Conservation (phyloP, 2,329 filamentous ascomycete species). For the Furcasterigmium furcatum region DNA sequence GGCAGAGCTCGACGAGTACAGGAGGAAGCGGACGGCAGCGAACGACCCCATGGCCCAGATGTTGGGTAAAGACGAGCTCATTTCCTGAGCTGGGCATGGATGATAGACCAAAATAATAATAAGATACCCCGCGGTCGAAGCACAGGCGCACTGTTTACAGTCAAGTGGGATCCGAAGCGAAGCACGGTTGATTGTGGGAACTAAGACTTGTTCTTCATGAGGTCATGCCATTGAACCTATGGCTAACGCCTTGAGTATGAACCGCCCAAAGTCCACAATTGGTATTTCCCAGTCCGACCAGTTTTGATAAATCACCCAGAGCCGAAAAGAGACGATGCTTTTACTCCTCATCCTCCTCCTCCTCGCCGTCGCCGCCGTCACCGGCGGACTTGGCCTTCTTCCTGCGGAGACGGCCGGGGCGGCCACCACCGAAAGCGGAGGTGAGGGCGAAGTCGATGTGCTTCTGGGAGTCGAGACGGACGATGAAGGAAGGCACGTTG, state of each 20-base stretch:
- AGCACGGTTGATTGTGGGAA: background rate
- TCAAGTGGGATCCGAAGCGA: too few species aligned
- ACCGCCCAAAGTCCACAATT: conserved; percentile 35
- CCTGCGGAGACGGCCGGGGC: conserved; percentile 95
- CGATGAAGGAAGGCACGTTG: conserved; percentile 99
- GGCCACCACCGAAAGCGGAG: conserved; percentile 96
- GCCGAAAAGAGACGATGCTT: conserved; percentile 25
- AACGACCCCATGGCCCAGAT: conserved; percentile 87
- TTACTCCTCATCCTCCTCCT: conserved; percentile 81
- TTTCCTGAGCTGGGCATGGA: conserved; percentile 27
- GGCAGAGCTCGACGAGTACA: conserved; percentile 83
- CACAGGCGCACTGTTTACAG: too few species aligned
- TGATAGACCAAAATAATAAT: background rate
- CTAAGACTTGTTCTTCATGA: conserved; percentile 9
- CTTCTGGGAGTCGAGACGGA: conserved; percentile 99
- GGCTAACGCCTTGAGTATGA: conserved; percentile 51
- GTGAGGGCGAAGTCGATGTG: conserved; percentile 99
- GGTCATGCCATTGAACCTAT: conserved; percentile 45
- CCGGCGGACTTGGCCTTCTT: conserved; percentile 99
- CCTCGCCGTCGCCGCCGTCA: conserved; percentile 75
- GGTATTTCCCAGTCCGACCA: conserved; percentile 26
- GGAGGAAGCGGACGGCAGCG: conserved; percentile 67
- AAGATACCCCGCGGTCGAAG: conserved; percentile 15
- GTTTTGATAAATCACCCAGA: conserved; percentile 12
- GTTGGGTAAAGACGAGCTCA: conserved; percentile 68